Percentiles rank a stretch among this genome's conserved stretches.
These are phyloP conservation scores for Erodium maritimum DNA, from an alignment of 345 rosid species.

Conservation along the genomic window DNA sequence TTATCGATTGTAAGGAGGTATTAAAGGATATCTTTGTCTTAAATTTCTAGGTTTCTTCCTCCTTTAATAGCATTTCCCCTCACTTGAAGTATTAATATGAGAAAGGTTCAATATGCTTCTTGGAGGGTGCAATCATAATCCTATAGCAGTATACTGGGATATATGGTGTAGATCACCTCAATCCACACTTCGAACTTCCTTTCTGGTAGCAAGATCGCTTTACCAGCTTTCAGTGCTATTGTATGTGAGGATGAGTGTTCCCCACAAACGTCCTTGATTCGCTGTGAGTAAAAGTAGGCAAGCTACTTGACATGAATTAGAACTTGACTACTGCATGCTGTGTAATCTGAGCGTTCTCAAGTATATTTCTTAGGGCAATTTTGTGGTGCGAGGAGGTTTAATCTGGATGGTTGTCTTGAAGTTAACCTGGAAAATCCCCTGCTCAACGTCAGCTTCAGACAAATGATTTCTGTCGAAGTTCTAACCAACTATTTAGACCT, in stretches of 20 bases:
- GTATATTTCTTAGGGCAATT: no score
- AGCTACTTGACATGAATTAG: not conserved
- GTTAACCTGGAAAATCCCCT: not conserved
- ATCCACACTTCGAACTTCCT: not conserved
- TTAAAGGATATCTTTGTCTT: constrained; percentile 11
- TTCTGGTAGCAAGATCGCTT: not conserved
- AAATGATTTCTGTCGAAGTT: constrained; percentile 3
- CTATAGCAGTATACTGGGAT: not conserved
- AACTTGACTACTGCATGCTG: not conserved
- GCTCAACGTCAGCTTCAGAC: not conserved
- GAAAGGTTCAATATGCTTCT: constrained; percentile 1
- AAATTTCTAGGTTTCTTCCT: constrained; percentile 6
- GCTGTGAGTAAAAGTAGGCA: no score
- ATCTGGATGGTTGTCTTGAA: not conserved
- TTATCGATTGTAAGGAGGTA: constrained; percentile 27
- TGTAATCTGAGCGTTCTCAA: no score
- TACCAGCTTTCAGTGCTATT: not conserved
- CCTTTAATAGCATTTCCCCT: constrained; percentile 2
- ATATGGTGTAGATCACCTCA: not conserved
- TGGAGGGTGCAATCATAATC: constrained; percentile 1
- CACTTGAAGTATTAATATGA: not conserved
- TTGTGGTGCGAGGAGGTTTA: not conserved
- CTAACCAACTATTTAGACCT: not conserved
- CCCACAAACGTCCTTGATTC: not conserved
- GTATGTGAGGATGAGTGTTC: not conserved